Conservation (phyloP, 2,329 filamentous ascomycete species). For the Decorospora gaudefroyi region DNA sequence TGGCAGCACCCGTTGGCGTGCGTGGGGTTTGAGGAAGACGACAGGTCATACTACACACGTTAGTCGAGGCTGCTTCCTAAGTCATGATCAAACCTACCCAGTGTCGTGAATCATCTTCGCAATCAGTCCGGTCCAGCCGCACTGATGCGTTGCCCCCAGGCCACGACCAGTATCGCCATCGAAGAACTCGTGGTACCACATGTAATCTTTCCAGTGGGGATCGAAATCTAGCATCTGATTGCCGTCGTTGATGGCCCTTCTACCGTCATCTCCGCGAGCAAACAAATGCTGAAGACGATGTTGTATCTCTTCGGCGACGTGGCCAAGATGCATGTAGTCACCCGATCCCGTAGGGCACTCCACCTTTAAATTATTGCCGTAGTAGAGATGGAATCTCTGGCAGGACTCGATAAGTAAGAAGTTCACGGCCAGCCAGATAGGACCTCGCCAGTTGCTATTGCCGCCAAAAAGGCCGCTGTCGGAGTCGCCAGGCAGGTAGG, state of each 20-base stretch:
- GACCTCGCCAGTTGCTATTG: slow-evolving; percentile 96
- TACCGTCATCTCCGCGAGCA: slow-evolving; percentile 78
- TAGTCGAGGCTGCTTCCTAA: slow-evolving; percentile 44
- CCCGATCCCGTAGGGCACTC: slow-evolving; percentile 94
- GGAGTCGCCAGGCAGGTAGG: slow-evolving; percentile 92
- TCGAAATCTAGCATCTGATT: slow-evolving; percentile 89
- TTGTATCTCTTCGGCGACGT: slow-evolving; percentile 93
- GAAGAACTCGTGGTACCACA: slow-evolving; percentile 98
- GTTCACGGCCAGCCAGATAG: slow-evolving; percentile 95
- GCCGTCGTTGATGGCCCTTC: slow-evolving; percentile 84
- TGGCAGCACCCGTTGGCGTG: slow-evolving; percentile 79
- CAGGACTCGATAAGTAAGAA: slow-evolving; percentile 91
- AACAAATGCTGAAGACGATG: slow-evolving; percentile 93
- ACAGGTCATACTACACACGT: slow-evolving; percentile 45
- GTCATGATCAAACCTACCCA: slow-evolving; percentile 65
- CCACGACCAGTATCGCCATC: slow-evolving; percentile 90
- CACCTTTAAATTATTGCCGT: slow-evolving; percentile 83
- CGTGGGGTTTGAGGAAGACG: slow-evolving; percentile 79
- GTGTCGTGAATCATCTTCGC: slow-evolving; percentile 98
- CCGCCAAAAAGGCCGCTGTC: slow-evolving; percentile 94
- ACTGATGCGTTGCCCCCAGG: slow-evolving; percentile 90
- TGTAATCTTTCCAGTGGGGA: slow-evolving; percentile 86
- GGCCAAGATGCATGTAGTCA: slow-evolving; percentile 92
- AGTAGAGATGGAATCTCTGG: slow-evolving; percentile 96
- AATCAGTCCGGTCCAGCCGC: slow-evolving; percentile 93